Percentiles rank a stretch among this genome's conserved stretches.
Evolutionary conservation across 2,329 filamentous ascomycete species (phyloP).

Genomic region (Fusarium duplospermum): DNA sequence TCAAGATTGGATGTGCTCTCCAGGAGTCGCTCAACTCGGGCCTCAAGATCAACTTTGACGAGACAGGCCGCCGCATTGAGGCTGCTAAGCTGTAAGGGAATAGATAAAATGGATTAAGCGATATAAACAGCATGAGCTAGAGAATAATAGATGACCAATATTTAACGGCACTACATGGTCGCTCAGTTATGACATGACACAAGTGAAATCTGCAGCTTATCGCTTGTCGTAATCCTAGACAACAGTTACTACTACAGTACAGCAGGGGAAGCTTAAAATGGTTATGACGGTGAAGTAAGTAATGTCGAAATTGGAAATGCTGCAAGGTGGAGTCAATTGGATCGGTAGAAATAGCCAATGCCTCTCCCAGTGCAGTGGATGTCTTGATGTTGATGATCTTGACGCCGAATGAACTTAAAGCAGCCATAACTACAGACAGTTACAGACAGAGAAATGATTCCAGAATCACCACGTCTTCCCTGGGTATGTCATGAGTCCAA

Average conservation of each 20-base stretch:
- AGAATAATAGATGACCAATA: slow-evolving; percentile 2
- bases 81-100: slow-evolving; percentile 35
- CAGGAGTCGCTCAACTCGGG: slow-evolving; percentile 68
- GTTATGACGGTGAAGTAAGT: too few species aligned
- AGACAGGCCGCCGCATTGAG: slow-evolving; percentile 44
- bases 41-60: slow-evolving; percentile 70
- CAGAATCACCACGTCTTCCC: neutral
- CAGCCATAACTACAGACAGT: neutral
- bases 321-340: neutral
- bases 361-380: neutral
- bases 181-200: neutral
- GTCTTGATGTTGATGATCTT: neutral
- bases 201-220: neutral
- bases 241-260: neutral
- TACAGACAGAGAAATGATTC: neutral
- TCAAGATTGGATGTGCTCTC: slow-evolving; percentile 71
- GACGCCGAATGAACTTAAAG: neutral
- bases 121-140: slow-evolving; percentile 8
- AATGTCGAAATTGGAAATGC: neutral
- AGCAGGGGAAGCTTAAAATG: neutral
- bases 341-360: neutral
- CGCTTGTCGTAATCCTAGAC: neutral
- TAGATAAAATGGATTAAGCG: neutral
- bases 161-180: neutral
- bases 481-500: neutral